These are phyloP conservation scores for Conoideocrella luteorostrata DNA, from an alignment of 2,329 filamentous ascomycete species.

Conservation along the genomic window DNA sequence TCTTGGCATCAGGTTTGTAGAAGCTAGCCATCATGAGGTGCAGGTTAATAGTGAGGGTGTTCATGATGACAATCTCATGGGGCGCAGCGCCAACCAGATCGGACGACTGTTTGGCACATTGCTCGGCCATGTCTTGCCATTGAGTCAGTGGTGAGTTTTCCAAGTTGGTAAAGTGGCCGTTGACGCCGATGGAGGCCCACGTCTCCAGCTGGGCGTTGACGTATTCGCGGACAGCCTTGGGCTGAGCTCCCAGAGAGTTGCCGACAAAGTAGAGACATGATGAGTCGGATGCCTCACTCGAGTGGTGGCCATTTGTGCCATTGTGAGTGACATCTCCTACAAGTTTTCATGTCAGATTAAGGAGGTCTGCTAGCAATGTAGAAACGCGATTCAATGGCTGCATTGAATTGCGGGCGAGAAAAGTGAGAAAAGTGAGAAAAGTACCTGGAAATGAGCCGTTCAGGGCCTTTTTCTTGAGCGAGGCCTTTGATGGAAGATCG, in stretches of 20 bases:
- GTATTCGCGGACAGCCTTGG: slow-evolving; percentile 58
- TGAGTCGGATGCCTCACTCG: slow-evolving; percentile 17
- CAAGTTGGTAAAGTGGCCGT: slow-evolving; percentile 71
- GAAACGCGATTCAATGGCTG: too few relatives aligned
- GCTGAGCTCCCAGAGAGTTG: slow-evolving; percentile 83
- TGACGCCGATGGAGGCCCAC: slow-evolving; percentile 79
- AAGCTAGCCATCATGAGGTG: slow-evolving; percentile 81
- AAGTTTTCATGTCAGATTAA: too few relatives aligned
- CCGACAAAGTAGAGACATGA: slow-evolving; percentile 73
- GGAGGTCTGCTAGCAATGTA: too few relatives aligned
- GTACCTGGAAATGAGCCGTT: slow-evolving; percentile 36
- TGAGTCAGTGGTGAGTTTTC: slow-evolving; percentile 60
- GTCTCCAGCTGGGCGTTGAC: slow-evolving; percentile 70
- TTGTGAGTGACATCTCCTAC: slow-evolving; percentile 9
- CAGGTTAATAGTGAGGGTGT: slow-evolving; percentile 74
- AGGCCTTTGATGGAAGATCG: slow-evolving; percentile 66
- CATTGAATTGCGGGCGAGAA: not conserved
- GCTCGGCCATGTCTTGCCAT: slow-evolving; percentile 75
- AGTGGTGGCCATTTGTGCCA: slow-evolving; percentile 16
- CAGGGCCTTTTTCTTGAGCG: slow-evolving; percentile 59
- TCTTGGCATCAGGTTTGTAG: slow-evolving; percentile 59
- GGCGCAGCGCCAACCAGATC: slow-evolving; percentile 67
- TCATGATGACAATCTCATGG: slow-evolving; percentile 80
- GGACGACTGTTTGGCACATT: slow-evolving; percentile 62
- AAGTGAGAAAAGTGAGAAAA: slow-evolving; percentile 5